These are phyloP conservation scores for Tolypocladium inflatum DNA, from an alignment of 2,329 filamentous ascomycete genomes.

Conservation along the genomic window DNA sequence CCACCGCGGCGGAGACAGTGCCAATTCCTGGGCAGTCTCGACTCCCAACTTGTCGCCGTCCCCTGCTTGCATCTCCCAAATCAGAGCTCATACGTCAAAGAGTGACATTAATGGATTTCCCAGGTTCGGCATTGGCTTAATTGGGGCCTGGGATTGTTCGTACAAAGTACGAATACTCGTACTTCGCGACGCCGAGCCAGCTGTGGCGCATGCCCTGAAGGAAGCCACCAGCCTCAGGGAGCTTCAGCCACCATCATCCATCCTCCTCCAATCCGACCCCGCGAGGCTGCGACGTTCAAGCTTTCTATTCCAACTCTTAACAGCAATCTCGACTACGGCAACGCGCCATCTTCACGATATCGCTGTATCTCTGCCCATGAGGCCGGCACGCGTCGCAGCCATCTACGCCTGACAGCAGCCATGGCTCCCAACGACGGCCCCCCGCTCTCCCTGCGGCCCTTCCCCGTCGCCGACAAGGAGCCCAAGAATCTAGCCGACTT, in stretches of 20 bases:
- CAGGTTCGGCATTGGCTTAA: background rate
- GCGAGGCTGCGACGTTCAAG: background rate
- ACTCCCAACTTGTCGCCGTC: background rate
- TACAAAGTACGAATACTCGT: background rate
- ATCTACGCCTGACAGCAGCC: background rate
- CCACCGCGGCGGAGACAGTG: background rate
- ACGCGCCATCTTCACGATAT: background rate
- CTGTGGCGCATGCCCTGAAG: background rate
- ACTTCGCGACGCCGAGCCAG: background rate
- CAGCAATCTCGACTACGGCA: background rate
- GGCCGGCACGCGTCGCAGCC: background rate
- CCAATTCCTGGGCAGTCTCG: background rate
- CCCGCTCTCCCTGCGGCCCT: slow-evolving; percentile 27
- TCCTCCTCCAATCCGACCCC: background rate
- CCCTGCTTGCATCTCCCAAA: background rate
- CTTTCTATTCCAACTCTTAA: background rate
- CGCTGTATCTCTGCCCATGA: background rate
- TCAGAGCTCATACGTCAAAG: background rate
- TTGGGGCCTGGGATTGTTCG: background rate
- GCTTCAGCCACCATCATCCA: background rate
- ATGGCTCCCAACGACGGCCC: slow-evolving; percentile 23
- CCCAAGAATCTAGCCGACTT: slow-evolving; percentile 60
- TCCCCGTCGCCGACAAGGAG: slow-evolving; percentile 44
- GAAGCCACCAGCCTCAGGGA: background rate
- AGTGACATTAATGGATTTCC: background rate